These are phyloP conservation scores for Coniochaeta sp. DNA, from an alignment of 2,329 filamentous ascomycete genomes.

Conservation along the genomic window DNA sequence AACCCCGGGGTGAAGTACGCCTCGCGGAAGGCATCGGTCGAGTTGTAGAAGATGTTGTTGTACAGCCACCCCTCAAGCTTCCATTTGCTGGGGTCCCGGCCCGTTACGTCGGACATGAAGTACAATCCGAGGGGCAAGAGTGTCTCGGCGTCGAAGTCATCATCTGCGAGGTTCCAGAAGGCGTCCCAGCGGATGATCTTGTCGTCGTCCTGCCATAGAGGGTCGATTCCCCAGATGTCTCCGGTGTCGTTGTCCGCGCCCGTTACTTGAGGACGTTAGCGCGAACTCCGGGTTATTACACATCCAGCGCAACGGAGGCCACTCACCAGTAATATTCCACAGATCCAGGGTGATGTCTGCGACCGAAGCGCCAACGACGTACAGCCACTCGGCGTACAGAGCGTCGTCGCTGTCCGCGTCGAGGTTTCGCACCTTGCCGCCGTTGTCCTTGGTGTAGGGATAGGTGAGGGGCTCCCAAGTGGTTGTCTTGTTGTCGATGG, in stretches of 20 bases:
- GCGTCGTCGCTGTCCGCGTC: slow-evolving; percentile 23
- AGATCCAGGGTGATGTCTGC: slow-evolving; percentile 37
- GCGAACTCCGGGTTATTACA: too few relatives aligned
- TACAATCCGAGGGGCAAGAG: slow-evolving; percentile 37
- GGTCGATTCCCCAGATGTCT: slow-evolving; percentile 32
- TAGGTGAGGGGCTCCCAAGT: slow-evolving; percentile 31
- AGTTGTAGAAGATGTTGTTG: slow-evolving; percentile 43
- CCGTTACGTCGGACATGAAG: slow-evolving; percentile 38
- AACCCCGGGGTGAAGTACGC: slow-evolving; percentile 36
- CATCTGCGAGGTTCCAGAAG: slow-evolving; percentile 31
- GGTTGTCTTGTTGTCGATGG: slow-evolving; percentile 29
- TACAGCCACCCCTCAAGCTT: slow-evolving; percentile 44
- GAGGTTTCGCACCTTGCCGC: slow-evolving; percentile 30
- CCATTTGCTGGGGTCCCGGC: slow-evolving; percentile 43
- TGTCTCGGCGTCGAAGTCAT: slow-evolving; percentile 32
- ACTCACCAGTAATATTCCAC: slow-evolving; percentile 25
- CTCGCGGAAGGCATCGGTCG: slow-evolving; percentile 36
- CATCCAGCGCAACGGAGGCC: too few relatives aligned
- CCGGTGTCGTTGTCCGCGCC: slow-evolving; percentile 34
- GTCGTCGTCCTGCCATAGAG: slow-evolving; percentile 30
- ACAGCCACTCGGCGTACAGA: slow-evolving; percentile 25
- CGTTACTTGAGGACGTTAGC: slow-evolving; percentile 7
- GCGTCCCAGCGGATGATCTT: slow-evolving; percentile 38
- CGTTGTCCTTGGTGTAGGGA: slow-evolving; percentile 30
- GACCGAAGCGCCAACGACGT: slow-evolving; percentile 24